Evolutionary conservation across 2,329 filamentous ascomycete genomes (phyloP).

Genomic region (Paraphaeosphaeria sporulosa): DNA sequence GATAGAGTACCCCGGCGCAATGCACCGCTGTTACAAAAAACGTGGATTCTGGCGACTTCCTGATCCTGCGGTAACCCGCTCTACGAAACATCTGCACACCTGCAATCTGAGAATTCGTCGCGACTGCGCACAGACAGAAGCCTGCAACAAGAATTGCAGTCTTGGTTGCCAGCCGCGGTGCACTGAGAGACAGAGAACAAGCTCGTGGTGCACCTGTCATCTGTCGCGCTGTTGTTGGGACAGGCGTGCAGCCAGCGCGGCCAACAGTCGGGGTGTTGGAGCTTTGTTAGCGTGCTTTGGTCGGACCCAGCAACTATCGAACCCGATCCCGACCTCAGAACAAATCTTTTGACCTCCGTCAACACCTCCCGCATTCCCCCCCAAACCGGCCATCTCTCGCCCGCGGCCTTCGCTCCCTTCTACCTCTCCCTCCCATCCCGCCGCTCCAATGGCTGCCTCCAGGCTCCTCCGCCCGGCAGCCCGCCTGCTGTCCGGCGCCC

Average conservation of each 20-base stretch:
- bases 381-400: slow-evolving; percentile 36
- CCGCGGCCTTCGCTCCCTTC: slow-evolving; percentile 31
- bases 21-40: too few relatives aligned
- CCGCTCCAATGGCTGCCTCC: slow-evolving; percentile 62
- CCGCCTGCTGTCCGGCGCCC: slow-evolving; percentile 66
- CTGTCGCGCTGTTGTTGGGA: not conserved
- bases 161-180: too few relatives aligned
- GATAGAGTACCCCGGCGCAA: too few relatives aligned
- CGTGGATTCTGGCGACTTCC: too few relatives aligned
- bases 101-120: too few relatives aligned
- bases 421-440: slow-evolving; percentile 18
- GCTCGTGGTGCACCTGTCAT: too few relatives aligned
- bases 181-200: too few relatives aligned
- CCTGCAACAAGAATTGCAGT: too few relatives aligned
- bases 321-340: slow-evolving; percentile 16
- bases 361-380: slow-evolving; percentile 30
- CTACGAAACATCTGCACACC: not conserved
- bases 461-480: slow-evolving; percentile 71
- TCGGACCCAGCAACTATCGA: slow-evolving; percentile 14
- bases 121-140: too few relatives aligned
- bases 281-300: too few relatives aligned
- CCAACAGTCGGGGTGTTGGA: not conserved
- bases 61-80: not conserved
- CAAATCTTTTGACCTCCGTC: slow-evolving; percentile 31
- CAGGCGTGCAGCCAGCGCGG: not conserved